phyloP scores from a whole-genome alignment of 345 rosid species.

The Eutrema yunnanense region DNA sequence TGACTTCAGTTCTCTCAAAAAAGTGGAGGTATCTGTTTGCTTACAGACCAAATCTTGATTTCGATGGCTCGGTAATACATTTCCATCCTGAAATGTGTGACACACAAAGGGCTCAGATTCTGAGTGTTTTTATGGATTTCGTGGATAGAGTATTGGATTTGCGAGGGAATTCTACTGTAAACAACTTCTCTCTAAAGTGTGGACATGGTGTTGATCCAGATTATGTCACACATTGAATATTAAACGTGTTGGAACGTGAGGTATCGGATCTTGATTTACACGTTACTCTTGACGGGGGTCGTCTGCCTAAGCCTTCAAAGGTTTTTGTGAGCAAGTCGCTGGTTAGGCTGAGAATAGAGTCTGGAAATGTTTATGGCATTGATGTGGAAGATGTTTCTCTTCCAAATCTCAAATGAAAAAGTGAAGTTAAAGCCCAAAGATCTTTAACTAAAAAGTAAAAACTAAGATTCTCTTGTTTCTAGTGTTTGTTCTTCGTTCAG shows the following conservation, averaged over 20 bases:
- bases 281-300: neutral
- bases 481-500: neutral
- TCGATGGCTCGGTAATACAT: neutral
- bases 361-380: neutral
- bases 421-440: too few relatives aligned
- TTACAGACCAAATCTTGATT: neutral
- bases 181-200: slow-evolving; percentile 3
- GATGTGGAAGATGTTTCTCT: neutral
- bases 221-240: neutral
- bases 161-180: neutral
- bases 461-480: slow-evolving; percentile 34
- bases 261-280: neutral
- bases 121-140: neutral
- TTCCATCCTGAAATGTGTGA: neutral
- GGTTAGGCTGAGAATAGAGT: neutral
- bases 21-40: slow-evolving; percentile 4
- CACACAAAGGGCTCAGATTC: neutral
- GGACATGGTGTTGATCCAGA: neutral
- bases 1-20: slow-evolving; percentile 11
- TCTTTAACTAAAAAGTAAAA: too few relatives aligned
- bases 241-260: slow-evolving; percentile 6
- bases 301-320: neutral
- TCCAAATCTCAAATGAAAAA: neutral
- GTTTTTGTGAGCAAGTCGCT: slow-evolving; percentile 5
- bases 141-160: neutral